Conservation (phyloP, 2,329 filamentous ascomycete species). For the Pseudocercospora musae region DNA sequence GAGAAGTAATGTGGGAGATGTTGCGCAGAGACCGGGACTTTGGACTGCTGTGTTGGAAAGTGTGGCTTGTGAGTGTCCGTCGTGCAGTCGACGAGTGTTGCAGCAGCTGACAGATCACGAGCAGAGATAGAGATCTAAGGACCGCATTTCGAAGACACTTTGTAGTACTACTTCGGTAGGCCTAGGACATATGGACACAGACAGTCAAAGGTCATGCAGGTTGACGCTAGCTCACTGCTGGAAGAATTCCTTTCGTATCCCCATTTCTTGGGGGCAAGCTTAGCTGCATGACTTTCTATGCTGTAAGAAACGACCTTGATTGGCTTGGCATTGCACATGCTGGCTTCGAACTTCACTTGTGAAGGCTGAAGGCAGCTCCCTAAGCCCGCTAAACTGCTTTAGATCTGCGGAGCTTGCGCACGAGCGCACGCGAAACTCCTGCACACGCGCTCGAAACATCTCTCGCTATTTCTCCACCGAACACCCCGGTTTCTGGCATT, state of each 20-base stretch:
- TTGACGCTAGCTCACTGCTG: not conserved
- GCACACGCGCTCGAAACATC: not conserved
- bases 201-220: not conserved
- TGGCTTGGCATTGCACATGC: not conserved
- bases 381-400: not conserved
- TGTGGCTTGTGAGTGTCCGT: not conserved
- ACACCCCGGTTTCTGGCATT: not conserved
- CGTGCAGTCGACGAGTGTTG: not conserved
- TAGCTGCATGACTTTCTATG: not conserved
- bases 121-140: not conserved
- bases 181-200: no score
- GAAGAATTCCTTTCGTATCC: not conserved
- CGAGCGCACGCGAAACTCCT: not conserved
- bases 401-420: not conserved
- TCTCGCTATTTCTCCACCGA: not conserved
- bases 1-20: constrained; percentile 1
- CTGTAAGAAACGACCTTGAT: not conserved
- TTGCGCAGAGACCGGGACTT: constrained; percentile 1
- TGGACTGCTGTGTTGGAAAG: constrained; percentile 1
- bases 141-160: no score
- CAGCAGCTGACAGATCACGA: not conserved
- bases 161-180: no score
- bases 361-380: not conserved
- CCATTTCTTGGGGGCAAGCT: not conserved
- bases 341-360: not conserved